phyloP scores from a whole-genome alignment of 2,329 filamentous ascomycete genomes.

The Fusarium xylarioides region DNA sequence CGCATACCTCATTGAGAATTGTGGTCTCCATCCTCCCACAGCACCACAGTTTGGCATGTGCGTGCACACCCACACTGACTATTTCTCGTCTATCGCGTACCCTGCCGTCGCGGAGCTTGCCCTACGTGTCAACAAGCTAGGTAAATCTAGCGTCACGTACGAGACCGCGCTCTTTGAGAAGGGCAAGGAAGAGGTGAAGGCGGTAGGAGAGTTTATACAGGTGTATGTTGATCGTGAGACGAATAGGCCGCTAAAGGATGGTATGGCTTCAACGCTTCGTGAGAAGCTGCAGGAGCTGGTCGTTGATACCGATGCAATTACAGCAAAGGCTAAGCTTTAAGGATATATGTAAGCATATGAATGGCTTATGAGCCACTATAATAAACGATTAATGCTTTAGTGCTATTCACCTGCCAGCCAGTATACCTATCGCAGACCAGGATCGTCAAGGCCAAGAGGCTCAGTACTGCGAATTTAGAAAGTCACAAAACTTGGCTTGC shows the following conservation, averaged over 20 bases:
- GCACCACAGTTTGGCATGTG: constrained; percentile 83
- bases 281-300: constrained; percentile 66
- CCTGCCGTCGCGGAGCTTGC: constrained; percentile 84
- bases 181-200: constrained; percentile 75
- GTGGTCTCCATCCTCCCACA: constrained; percentile 74
- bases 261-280: constrained; percentile 70
- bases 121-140: constrained; percentile 83
- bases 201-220: constrained; percentile 86
- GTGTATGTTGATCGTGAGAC: constrained; percentile 84
- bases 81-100: constrained; percentile 82
- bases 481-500: background rate
- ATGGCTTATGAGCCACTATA: background rate
- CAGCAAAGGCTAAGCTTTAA: constrained; percentile 24
- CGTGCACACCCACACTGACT: constrained; percentile 86
- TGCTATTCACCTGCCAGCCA: background rate
- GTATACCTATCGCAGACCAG: background rate
- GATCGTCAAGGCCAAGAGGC: background rate
- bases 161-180: constrained; percentile 87
- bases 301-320: constrained; percentile 37
- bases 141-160: constrained; percentile 87
- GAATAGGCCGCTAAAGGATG: constrained; percentile 70
- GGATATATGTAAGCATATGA: background rate
- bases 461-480: background rate
- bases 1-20: constrained; percentile 83
- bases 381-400: background rate